Percentiles rank a stretch among this genome's conserved stretches.
These are phyloP conservation scores for Protomyces arabidopsidicola DNA, from an alignment of 1,139 yeast species.

Conservation along the genomic window DNA sequence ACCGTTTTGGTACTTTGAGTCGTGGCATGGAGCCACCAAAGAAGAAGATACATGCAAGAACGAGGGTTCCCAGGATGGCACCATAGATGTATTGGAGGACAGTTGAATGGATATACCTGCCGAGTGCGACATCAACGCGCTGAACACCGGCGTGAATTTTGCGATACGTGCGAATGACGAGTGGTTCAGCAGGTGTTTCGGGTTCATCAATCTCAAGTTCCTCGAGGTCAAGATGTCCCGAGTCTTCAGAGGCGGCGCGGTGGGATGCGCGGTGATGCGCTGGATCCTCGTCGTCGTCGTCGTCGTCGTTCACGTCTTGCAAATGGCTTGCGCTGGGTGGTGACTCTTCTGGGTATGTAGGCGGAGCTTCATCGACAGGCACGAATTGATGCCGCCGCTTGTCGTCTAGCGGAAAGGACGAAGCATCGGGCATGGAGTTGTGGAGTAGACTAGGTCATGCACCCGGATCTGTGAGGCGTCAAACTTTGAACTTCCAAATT, in stretches of 20 bases:
- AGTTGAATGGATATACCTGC: constrained; percentile 14
- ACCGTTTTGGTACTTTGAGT: constrained; percentile 5
- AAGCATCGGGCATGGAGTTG: neutral
- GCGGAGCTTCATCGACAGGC: constrained; percentile 21
- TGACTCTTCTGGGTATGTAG: constrained; percentile 2
- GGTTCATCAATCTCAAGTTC: constrained; percentile 13
- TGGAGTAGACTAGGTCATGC: too few relatives aligned
- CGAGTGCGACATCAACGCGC: constrained; percentile 11
- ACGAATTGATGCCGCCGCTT: constrained; percentile 24
- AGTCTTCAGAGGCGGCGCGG: constrained; percentile 17
- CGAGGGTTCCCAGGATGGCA: constrained; percentile 9
- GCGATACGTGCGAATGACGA: constrained; percentile 2
- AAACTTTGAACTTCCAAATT: too few relatives aligned
- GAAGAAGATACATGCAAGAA: constrained; percentile 8
- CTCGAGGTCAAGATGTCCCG: neutral
- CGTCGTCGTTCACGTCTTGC: neutral
- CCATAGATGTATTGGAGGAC: constrained; percentile 22
- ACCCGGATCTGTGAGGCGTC: too few relatives aligned
- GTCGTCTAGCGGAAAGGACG: constrained; percentile 15
- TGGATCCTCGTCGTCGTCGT: constrained; percentile 1
- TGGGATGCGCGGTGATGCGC: constrained; percentile 13
- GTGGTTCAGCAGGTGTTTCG: constrained; percentile 14
- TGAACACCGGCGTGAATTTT: constrained; percentile 2
- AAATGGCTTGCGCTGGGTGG: neutral
- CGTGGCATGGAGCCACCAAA: constrained; percentile 23